Evolutionary conservation across 257 asterid genomes (phyloP).

Genomic region (Penstemon eatonii): DNA sequence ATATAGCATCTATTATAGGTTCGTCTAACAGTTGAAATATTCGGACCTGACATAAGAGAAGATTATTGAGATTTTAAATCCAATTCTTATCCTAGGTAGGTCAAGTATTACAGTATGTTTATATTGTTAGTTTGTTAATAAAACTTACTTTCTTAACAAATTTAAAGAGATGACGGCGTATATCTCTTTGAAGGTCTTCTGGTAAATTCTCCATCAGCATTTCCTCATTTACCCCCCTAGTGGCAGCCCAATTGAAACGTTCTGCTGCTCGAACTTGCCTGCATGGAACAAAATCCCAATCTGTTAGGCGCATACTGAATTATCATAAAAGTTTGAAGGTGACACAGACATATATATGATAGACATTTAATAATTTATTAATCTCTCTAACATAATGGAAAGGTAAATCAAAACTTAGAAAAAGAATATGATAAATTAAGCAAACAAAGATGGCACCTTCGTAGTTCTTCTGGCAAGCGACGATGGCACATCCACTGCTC

Average conservation of each 20-base stretch:
- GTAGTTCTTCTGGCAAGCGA: slow-evolving; percentile 64
- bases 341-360: no score
- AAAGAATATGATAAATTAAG: no score
- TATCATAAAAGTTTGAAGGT: no score
- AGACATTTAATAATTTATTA: no score
- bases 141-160: slow-evolving; percentile 65
- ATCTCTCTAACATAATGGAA: no score
- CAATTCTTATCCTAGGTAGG: no score
- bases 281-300: slow-evolving; percentile 21
- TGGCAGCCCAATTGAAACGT: slow-evolving; percentile 85
- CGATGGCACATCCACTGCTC: slow-evolving; percentile 95
- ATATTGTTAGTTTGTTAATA: background rate
- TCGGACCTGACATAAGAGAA: no score
- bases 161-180: slow-evolving; percentile 28
- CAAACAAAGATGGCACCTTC: slow-evolving; percentile 42
- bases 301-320: background rate
- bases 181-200: slow-evolving; percentile 79
- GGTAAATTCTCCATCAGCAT: slow-evolving; percentile 80
- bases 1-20: slow-evolving; percentile 73
- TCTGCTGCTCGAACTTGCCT: slow-evolving; percentile 80
- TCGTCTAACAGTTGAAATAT: slow-evolving; percentile 57
- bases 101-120: no score
- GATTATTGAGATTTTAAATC: no score
- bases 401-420: no score
- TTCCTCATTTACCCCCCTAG: slow-evolving; percentile 85